Evolutionary conservation across 1,139 yeast species (phyloP).

Genomic region (Taiozyma sp.): DNA sequence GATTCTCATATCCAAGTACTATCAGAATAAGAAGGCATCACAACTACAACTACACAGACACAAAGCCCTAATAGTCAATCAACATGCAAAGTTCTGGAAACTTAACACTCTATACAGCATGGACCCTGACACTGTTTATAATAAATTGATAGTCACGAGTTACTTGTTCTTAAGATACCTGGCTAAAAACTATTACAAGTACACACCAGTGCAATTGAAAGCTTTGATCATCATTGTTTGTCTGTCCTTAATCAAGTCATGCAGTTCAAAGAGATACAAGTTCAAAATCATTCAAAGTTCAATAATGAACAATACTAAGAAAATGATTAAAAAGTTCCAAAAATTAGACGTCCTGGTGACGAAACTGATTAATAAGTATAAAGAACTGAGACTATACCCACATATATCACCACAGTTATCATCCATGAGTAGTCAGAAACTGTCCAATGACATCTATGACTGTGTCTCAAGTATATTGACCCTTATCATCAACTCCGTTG

Average conservation of each 20-base stretch:
- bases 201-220: slow-evolving; percentile 1
- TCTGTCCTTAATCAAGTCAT: slow-evolving; percentile 6
- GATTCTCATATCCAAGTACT: slow-evolving; percentile 20
- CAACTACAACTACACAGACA: slow-evolving; percentile 3
- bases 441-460: neutral
- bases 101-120: neutral
- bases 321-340: slow-evolving; percentile 15
- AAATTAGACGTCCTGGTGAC: slow-evolving; percentile 15
- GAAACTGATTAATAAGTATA: slow-evolving; percentile 14
- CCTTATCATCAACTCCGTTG: neutral
- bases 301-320: slow-evolving; percentile 11
- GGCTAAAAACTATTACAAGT: neutral
- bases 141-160: neutral
- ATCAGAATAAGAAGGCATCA: slow-evolving; percentile 15
- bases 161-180: neutral
- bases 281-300: slow-evolving; percentile 10
- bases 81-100: neutral
- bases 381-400: slow-evolving; percentile 16
- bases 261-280: slow-evolving; percentile 3
- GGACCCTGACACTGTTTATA: neutral
- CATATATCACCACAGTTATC: neutral
- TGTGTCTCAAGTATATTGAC: neutral
- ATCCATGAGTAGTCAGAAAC: neutral
- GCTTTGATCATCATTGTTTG: slow-evolving; percentile 1
- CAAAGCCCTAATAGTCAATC: neutral